Evolutionary conservation across 495 filamentous ascomycete species (phyloP), one percentile per base, ranked within the genome.

Genomic region (Aspergillus olivimuriae): DNA sequence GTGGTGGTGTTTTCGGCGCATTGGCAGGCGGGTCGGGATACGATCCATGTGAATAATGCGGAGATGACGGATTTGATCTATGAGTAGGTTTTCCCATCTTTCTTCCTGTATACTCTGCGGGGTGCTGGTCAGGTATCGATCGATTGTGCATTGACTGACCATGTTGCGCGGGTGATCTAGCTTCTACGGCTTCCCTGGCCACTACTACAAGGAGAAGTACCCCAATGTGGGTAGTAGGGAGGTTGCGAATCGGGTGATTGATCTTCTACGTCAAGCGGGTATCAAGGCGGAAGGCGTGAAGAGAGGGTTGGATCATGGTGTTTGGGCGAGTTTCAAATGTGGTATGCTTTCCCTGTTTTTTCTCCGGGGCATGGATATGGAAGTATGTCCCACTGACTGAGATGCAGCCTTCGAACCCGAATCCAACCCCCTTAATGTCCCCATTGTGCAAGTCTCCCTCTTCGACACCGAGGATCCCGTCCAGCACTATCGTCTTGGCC

Each of bases 1-100:
- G 73, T 92, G 11, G 83, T 95, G 9, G 86, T 94, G 10, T 87
- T 94, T 61, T 90, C 85, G 9, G 88, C 86, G 18, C 87, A 94
- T 64, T 94, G 89, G 89, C 82, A 90, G 62, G 76, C 70, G 17
- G 66, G 66, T 1, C 57, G 57, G 23, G 64, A 76, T 52, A 70
- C 63, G 3, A 75, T 94, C 42, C 69, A 86, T 53, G 78, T 92
- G 50, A 92, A 92, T 61, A 78, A 74, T 8, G 81, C 77, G 4
- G 82, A 83, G 50, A 63, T 70, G 44, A 83, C 76, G 1, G 80
- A 85, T 47, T 58, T 94, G 54, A 87, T 94, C 35, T 94, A 94
- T 64, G 89, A 94, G 78, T 85, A 67, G 38, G 76, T 69, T 39
- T 51, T 41, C 15, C 36, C 24, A 35, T 23, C 28, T 9, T n/a